Percentiles rank a stretch among this genome's conserved stretches.
Conservation (phyloP, 164 flowering plant genomes). For the Paratinospora sagittata region DNA sequence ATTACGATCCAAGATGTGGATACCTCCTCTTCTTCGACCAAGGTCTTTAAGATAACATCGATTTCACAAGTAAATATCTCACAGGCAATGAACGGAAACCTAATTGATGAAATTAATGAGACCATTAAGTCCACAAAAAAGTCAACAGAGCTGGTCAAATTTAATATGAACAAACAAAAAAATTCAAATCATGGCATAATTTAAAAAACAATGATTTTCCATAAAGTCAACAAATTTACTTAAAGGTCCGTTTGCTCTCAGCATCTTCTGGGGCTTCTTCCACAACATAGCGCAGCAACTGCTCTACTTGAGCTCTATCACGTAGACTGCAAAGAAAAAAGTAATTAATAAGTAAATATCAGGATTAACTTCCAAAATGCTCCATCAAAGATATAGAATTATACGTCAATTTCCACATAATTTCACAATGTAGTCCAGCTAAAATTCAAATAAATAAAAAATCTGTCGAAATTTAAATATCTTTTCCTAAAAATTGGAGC, state of each 20-base stretch:
- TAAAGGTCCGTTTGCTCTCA: conserved; percentile 77
- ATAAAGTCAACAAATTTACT: conserved; percentile 34
- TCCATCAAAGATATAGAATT: neutral
- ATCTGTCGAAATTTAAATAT: neutral
- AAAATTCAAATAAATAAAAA: neutral
- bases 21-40: conserved; percentile 96
- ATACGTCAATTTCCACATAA: conserved; percentile 3
- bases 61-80: conserved; percentile 95
- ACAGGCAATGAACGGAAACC: conserved; percentile 94
- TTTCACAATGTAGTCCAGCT: neutral
- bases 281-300: conserved; percentile 63
- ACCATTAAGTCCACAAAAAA: no score
- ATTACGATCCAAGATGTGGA: conserved; percentile 2
- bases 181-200: neutral
- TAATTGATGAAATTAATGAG: conserved; percentile 24
- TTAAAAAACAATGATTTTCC: neutral
- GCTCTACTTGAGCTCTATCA: conserved; percentile 87
- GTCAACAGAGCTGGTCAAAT: neutral
- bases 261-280: conserved; percentile 83
- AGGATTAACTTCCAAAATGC: conserved; percentile 7
- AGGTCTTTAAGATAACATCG: conserved; percentile 83
- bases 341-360: conserved; percentile 1
- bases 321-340: conserved; percentile 46
- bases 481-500: neutral
- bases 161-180: neutral